Conservation (phyloP, 352 stramenopile genomes). For the Globisporangium cystogenes region DNA sequence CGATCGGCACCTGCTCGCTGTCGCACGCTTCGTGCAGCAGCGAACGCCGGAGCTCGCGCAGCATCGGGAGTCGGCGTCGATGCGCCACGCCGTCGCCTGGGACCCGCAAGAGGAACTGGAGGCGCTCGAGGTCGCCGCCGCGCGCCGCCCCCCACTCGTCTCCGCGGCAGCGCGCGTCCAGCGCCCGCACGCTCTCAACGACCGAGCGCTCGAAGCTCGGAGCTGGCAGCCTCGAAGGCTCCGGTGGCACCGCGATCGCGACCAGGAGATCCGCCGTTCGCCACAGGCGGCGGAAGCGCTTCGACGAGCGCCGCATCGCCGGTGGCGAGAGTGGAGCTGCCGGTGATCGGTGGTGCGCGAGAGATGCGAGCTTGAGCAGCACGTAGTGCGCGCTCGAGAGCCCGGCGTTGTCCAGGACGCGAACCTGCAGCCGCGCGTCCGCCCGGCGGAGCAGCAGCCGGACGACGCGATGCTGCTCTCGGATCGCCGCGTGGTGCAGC, state of each 20-base stretch:
- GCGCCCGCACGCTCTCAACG: not conserved
- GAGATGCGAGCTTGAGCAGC: constrained; percentile 32
- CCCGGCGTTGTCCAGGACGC: constrained; percentile 29
- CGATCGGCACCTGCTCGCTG: constrained; percentile 15
- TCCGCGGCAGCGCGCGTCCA: constrained; percentile 38
- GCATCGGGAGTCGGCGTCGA: constrained; percentile 2
- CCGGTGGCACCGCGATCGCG: not conserved
- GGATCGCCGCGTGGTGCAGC: constrained; percentile 49
- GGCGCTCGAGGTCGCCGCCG: constrained; percentile 28
- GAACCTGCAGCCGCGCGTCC: constrained; percentile 36
- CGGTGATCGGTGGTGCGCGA: constrained; percentile 12
- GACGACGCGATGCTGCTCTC: constrained; percentile 24
- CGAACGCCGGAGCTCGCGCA: constrained; percentile 26
- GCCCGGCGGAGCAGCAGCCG: constrained; percentile 24
- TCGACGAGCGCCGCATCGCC: constrained; percentile 14
- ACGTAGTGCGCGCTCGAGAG: constrained; percentile 37
- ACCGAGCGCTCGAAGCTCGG: not conserved
- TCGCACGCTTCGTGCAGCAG: constrained; percentile 61
- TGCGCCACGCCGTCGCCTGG: constrained; percentile 14
- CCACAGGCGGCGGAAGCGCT: constrained; percentile 19
- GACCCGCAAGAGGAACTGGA: constrained; percentile 27
- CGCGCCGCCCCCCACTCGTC: constrained; percentile 46
- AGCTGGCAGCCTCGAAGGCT: not conserved
- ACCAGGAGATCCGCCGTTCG: constrained; percentile 2
- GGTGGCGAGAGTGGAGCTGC: not conserved